Evolutionary conservation across 495 filamentous ascomycete genomes (phyloP).

Genomic region (Aspergillus heteromorphus): DNA sequence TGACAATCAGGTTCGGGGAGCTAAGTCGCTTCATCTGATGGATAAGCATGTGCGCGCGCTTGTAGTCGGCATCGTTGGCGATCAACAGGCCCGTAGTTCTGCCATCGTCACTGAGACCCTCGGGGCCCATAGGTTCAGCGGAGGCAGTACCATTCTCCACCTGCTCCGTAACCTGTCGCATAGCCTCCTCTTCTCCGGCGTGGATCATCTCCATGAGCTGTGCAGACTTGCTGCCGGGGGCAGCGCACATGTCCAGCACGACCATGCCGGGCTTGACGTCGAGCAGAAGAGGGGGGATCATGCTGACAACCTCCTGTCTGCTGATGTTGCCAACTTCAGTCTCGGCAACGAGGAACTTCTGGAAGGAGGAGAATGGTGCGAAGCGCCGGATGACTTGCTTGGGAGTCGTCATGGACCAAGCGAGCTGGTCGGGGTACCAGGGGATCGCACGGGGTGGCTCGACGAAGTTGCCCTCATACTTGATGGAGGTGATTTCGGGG

Average conservation of each 20-base stretch:
- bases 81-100: slow-evolving; percentile 85
- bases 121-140: slow-evolving; percentile 39
- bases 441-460: slow-evolving; percentile 72
- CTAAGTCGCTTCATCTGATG: slow-evolving; percentile 96
- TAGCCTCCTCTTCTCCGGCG: slow-evolving; percentile 78
- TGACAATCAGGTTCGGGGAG: slow-evolving; percentile 94
- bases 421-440: slow-evolving; percentile 91
- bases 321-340: slow-evolving; percentile 96
- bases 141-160: slow-evolving; percentile 45
- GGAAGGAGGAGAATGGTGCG: slow-evolving; percentile 87
- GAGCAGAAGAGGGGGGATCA: slow-evolving; percentile 95
- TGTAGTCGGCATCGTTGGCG: slow-evolving; percentile 94
- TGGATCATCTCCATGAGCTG: slow-evolving; percentile 95
- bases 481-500: slow-evolving; percentile 78
- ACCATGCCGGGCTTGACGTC: slow-evolving; percentile 86
- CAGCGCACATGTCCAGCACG: slow-evolving; percentile 92
- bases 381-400: slow-evolving; percentile 90
- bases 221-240: slow-evolving; percentile 92
- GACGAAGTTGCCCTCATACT: slow-evolving; percentile 72
- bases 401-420: slow-evolving; percentile 93
- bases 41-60: slow-evolving; percentile 90
- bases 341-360: slow-evolving; percentile 97
- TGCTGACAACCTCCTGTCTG: slow-evolving; percentile 93
- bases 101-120: slow-evolving; percentile 69
- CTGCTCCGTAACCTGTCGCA: slow-evolving; percentile 54